Evolutionary conservation across 352 stramenopile genomes (phyloP), one percentile per base, ranked within the genome.

Genomic region (Pythium rishiriense): DNA sequence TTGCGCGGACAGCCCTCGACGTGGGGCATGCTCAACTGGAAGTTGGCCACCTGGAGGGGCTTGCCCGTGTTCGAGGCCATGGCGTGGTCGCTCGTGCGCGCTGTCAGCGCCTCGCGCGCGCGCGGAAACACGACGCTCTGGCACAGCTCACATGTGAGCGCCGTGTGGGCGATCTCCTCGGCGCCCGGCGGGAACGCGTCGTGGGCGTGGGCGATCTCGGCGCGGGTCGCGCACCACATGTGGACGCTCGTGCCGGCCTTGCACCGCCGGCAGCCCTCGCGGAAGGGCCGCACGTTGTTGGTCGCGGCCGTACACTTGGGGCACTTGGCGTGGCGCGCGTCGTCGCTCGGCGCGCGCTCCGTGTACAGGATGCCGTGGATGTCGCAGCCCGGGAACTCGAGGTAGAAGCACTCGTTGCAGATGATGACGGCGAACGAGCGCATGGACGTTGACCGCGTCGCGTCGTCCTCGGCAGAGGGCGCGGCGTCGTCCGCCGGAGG

Each of bases 351-450:
- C n/a, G 90, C 55, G 45, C 72, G 73, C 37, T 96, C 74, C 7
- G 86, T 93, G 59, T 95, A 96, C 29, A 96, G 61, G 1, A 91
- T 72, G 49, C 87, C 85, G 52, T 96, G 88, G 9, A 94, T 79
- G 56, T 96, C 86, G 58, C 88, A 96, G 41, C 88, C 88, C 0
- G 88, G 88, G 57, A 96, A 96, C 68, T 96, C 88, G 21, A 96
- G 66, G 63, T 93, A 96, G n/a, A 85, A 74, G 50, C 88, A 96
- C 28, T 83, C 69, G 67, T 73, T 76, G 70, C 88, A 96, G 10
- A 94, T 66, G 64, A 96, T 94, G 29, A 86, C 83, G 7, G 85
- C 85, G 56, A 94, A 96, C 21, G 66, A 70, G 0, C 88, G 86
- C 62, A 96, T 75, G 26, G 58, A 65, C 6, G 66, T 41, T 28